A percentile compares a stretch with the other conserved stretches of the same genome.
phyloP scores from a whole-genome alignment of 306 rosid species.

The Aeschynomene evenia region DNA sequence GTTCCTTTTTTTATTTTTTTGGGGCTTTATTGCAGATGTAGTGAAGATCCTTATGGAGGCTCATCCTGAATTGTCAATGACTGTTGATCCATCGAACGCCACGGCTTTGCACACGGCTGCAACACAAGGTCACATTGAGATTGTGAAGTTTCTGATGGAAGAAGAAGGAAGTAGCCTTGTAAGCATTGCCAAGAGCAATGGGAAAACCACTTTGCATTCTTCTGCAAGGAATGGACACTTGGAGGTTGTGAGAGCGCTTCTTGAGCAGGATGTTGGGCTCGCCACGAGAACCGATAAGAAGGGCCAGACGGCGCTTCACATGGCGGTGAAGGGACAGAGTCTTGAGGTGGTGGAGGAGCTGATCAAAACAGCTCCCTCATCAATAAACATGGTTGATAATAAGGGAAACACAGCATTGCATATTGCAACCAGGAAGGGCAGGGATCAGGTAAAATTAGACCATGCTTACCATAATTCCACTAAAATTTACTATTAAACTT shows the following conservation, averaged over 20 bases:
- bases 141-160: conserved; percentile 67
- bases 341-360: conserved; percentile 72
- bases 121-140: conserved; percentile 74
- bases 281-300: conserved; percentile 72
- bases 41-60: conserved; percentile 72
- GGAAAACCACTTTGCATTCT: conserved; percentile 91
- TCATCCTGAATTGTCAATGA: conserved; percentile 84
- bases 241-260: conserved; percentile 61
- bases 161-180: conserved; percentile 81
- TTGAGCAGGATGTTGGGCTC: conserved; percentile 59
- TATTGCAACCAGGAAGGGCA: conserved; percentile 82
- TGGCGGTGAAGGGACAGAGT: conserved; percentile 92
- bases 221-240: conserved; percentile 92
- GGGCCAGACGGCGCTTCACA: conserved; percentile 96
- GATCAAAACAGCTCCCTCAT: conserved; percentile 57
- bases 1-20: background rate
- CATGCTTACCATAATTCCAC: background rate
- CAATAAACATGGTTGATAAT: conserved; percentile 69
- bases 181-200: conserved; percentile 87
- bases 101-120: conserved; percentile 98
- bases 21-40: conserved; percentile 52
- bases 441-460: conserved; percentile 59
- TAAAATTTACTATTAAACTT: background rate
- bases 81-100: conserved; percentile 88
- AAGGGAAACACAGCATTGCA: conserved; percentile 85